Percentiles rank a stretch among this genome's conserved stretches.
Evolutionary conservation across 805 yeast genomes (phyloP).

Genomic region (Saturnispora diversa): DNA sequence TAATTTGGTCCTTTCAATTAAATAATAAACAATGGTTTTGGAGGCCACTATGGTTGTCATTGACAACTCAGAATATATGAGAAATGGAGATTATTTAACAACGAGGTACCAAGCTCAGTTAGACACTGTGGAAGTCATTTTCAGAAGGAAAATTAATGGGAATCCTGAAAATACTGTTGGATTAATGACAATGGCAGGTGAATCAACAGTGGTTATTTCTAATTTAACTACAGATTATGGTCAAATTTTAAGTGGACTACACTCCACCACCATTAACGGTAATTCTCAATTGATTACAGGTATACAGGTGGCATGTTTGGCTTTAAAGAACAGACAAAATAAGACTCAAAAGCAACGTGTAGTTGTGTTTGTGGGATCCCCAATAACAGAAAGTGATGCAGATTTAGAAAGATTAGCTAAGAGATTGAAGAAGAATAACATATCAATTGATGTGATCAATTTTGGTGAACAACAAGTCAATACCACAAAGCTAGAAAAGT

Average conservation of each 20-base stretch:
- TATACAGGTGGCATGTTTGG: conserved; percentile 87
- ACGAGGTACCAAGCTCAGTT: conserved; percentile 88
- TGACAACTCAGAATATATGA: conserved; percentile 92
- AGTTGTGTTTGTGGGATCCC: conserved; percentile 82
- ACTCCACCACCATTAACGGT: conserved; percentile 68
- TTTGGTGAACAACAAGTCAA: conserved; percentile 85
- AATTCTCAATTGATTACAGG: conserved; percentile 64
- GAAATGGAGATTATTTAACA: conserved; percentile 90
- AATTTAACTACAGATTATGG: conserved; percentile 86
- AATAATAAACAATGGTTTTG: conserved; percentile 58
- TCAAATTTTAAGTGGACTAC: conserved; percentile 73
- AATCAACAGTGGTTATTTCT: conserved; percentile 77
- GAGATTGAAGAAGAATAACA: conserved; percentile 85
- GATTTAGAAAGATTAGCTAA: conserved; percentile 81
- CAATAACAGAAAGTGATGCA: conserved; percentile 58
- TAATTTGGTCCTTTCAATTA: no score
- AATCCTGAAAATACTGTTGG: conserved; percentile 96
- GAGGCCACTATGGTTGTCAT: conserved; percentile 95
- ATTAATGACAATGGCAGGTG: conserved; percentile 79
- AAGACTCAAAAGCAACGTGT: conserved; percentile 87
- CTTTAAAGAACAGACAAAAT: conserved; percentile 93
- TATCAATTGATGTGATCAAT: conserved; percentile 82
- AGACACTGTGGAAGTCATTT: conserved; percentile 80
- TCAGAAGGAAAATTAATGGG: conserved; percentile 74
- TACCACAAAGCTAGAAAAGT: conserved; percentile 70